Evolutionary conservation across 106 monocot genomes (phyloP).

Genomic region (Posidonia australis): DNA sequence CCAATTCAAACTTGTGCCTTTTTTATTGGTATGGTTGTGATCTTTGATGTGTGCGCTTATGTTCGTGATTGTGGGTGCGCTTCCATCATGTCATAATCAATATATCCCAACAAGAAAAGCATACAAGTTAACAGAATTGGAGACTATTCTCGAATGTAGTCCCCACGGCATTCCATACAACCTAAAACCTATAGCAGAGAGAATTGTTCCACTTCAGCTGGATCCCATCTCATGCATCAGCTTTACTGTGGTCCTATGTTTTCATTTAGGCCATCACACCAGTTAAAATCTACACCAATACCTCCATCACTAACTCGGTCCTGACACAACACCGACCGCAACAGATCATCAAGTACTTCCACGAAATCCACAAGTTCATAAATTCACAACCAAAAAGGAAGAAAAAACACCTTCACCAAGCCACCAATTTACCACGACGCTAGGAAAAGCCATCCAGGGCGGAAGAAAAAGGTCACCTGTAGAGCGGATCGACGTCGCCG

Average conservation of each 20-base stretch:
- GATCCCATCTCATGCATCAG: neutral
- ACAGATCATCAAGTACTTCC: too few relatives aligned
- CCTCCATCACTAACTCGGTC: neutral
- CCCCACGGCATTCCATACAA: neutral
- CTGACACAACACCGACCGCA: too few relatives aligned
- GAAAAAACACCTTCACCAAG: too few relatives aligned
- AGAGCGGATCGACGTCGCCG: slow-evolving; percentile 17
- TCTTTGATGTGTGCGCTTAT: too few relatives aligned
- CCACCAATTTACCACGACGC: neutral
- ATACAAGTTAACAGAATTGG: neutral
- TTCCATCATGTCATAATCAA: too few relatives aligned
- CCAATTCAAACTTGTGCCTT: too few relatives aligned
- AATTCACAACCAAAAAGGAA: too few relatives aligned
- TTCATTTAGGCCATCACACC: neutral
- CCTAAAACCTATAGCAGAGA: neutral
- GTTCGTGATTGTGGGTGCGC: too few relatives aligned
- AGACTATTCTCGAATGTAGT: neutral
- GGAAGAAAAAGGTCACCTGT: slow-evolving; percentile 2
- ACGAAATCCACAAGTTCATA: too few relatives aligned
- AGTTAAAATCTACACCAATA: neutral
- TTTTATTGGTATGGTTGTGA: too few relatives aligned
- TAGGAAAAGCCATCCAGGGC: neutral
- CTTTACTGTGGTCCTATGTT: neutral
- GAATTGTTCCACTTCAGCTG: neutral
- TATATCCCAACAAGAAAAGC: too few relatives aligned